phyloP scores from a whole-genome alignment of 2,329 filamentous ascomycete genomes.

The Trichoderma atroviride region DNA sequence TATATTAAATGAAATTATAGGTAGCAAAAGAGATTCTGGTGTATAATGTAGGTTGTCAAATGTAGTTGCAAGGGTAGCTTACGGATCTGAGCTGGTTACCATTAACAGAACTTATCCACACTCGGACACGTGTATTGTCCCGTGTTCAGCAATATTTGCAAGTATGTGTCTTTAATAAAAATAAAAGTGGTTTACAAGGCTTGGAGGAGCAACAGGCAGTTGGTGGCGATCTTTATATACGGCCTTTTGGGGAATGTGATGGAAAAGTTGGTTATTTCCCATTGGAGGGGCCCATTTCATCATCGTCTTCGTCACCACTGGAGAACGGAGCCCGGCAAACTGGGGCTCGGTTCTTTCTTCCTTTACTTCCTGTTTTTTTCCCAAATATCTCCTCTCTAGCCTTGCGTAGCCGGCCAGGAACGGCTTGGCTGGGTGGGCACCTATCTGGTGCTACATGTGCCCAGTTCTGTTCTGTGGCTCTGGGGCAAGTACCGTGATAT shows the following conservation, averaged over 20 bases:
- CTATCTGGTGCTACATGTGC: not conserved
- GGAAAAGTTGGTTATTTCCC: not conserved
- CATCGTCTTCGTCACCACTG: not conserved
- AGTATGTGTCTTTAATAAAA: not conserved
- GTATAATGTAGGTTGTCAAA: too few species aligned
- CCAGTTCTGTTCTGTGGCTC: not conserved
- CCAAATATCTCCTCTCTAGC: not conserved
- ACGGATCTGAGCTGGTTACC: not conserved
- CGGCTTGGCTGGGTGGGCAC: not conserved
- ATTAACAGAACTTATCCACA: not conserved
- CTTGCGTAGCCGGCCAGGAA: not conserved
- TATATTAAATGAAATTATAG: not conserved
- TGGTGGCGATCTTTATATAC: not conserved
- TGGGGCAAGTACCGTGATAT: not conserved
- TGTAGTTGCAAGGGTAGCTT: too few species aligned
- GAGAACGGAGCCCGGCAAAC: not conserved
- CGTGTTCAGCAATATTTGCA: not conserved
- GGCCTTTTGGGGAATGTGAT: not conserved
- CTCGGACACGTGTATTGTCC: conserved; percentile 16
- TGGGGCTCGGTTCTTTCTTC: not conserved
- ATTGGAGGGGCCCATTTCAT: not conserved
- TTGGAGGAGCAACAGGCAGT: not conserved
- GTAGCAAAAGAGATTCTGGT: too few species aligned
- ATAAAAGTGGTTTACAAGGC: not conserved
- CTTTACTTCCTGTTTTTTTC: not conserved